Conservation (phyloP, 257 asterid species). For the Fraxinus excelsior region DNA sequence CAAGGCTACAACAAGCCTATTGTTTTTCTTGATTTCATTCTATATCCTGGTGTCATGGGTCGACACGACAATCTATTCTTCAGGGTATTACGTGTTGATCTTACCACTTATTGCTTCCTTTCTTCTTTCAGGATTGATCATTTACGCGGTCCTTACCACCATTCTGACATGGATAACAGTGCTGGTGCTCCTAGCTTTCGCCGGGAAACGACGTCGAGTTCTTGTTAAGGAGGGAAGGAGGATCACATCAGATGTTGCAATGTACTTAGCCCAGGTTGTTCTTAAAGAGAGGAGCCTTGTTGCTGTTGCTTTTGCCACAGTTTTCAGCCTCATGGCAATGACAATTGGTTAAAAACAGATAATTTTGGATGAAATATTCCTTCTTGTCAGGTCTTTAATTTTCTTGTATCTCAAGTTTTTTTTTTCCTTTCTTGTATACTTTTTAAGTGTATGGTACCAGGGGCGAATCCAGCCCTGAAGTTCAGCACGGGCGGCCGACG, state of each 20-base stretch:
- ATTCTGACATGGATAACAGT: conserved; percentile 74
- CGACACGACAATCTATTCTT: conserved; percentile 15
- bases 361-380: not conserved
- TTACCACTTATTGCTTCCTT: conserved; percentile 27
- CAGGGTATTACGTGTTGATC: conserved; percentile 25
- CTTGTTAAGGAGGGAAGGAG: conserved; percentile 60
- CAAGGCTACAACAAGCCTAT: conserved; percentile 36
- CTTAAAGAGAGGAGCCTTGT: conserved; percentile 49
- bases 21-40: conserved; percentile 44
- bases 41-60: conserved; percentile 33
- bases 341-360: conserved; percentile 32
- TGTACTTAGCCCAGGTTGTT: conserved; percentile 48
- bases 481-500: too few relatives aligned
- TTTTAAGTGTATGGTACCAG: not conserved
- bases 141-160: conserved; percentile 59
- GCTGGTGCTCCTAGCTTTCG: conserved; percentile 67
- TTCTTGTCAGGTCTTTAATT: not conserved
- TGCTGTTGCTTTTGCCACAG: conserved; percentile 48
- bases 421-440: not conserved
- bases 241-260: conserved; percentile 65
- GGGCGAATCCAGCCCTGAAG: too few relatives aligned
- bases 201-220: conserved; percentile 68
- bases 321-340: conserved; percentile 42
- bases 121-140: conserved; percentile 35
- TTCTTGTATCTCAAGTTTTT: not conserved